These are phyloP conservation scores for Lophiotrema nucula DNA, from an alignment of 495 filamentous ascomycete species.

Conservation along the genomic window DNA sequence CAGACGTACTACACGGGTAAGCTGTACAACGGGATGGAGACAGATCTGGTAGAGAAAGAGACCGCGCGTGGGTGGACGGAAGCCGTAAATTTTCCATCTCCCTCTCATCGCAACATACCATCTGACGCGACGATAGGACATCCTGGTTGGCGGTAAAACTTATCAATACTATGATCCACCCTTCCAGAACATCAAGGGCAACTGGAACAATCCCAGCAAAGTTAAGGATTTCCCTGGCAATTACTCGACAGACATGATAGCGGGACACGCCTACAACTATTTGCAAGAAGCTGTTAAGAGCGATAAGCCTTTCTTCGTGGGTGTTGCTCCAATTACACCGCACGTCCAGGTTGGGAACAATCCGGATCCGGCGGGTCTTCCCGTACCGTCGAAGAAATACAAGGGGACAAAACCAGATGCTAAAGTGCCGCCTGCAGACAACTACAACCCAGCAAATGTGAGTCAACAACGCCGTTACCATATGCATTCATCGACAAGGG, in stretches of 20 bases:
- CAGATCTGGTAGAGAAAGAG: not conserved
- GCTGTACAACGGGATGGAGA: constrained; percentile 6
- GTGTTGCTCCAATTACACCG: constrained; percentile 9
- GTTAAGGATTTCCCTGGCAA: not conserved
- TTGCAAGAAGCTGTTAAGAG: constrained; percentile 4
- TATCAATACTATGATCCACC: constrained; percentile 9
- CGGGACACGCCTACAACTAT: not conserved
- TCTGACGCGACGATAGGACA: not conserved
- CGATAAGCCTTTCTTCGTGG: constrained; percentile 7
- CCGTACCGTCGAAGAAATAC: constrained; percentile 4
- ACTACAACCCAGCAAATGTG: not conserved
- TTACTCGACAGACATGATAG: not conserved
- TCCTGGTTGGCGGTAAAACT: not conserved
- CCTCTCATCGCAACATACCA: too few species aligned
- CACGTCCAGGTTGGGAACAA: constrained; percentile 1
- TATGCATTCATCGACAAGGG: too few species aligned
- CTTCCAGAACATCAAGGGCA: constrained; percentile 4
- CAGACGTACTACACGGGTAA: constrained; percentile 10
- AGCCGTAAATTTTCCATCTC: not conserved
- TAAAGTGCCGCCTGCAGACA: not conserved
- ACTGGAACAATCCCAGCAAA: constrained; percentile 8
- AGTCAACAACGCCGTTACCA: too few species aligned
- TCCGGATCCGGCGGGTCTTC: not conserved
- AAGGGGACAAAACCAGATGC: not conserved
- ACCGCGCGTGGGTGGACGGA: constrained; percentile 6